Evolutionary conservation across 805 yeast species (phyloP).

Genomic region (Candida namnaoensis): DNA sequence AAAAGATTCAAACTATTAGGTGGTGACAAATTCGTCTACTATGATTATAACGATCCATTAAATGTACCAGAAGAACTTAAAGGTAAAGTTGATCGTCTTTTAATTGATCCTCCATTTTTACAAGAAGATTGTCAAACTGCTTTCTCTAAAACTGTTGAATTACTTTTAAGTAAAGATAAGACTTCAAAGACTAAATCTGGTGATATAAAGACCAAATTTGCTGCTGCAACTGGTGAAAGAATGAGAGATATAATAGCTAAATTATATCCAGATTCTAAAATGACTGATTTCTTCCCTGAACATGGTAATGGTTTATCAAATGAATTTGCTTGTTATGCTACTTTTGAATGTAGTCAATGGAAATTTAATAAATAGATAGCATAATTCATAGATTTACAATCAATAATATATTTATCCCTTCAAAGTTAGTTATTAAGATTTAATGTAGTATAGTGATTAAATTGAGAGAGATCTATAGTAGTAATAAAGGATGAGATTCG

Average conservation of each 20-base stretch:
- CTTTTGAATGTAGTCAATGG: constrained; percentile 67
- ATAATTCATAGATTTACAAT: too few species aligned
- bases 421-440: too few species aligned
- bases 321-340: constrained; percentile 82
- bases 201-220: constrained; percentile 34
- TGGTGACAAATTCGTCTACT: constrained; percentile 61
- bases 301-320: constrained; percentile 83
- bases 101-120: constrained; percentile 86
- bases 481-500: too few species aligned
- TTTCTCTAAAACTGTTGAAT: constrained; percentile 52
- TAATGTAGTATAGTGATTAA: too few species aligned
- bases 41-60: constrained; percentile 69
- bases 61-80: constrained; percentile 46
- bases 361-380: constrained; percentile 25
- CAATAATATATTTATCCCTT: too few species aligned
- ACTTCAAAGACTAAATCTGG: constrained; percentile 30
- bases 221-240: constrained; percentile 87
- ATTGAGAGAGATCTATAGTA: too few species aligned
- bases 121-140: constrained; percentile 77
- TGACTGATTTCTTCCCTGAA: constrained; percentile 67
- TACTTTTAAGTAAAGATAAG: constrained; percentile 36
- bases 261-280: constrained; percentile 53
- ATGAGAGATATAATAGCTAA: constrained; percentile 57
- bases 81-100: constrained; percentile 58
- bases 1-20: constrained; percentile 67